These are phyloP conservation scores for Colletotrichum kahawae DNA, from an alignment of 2,329 filamentous ascomycete genomes.

Conservation along the genomic window DNA sequence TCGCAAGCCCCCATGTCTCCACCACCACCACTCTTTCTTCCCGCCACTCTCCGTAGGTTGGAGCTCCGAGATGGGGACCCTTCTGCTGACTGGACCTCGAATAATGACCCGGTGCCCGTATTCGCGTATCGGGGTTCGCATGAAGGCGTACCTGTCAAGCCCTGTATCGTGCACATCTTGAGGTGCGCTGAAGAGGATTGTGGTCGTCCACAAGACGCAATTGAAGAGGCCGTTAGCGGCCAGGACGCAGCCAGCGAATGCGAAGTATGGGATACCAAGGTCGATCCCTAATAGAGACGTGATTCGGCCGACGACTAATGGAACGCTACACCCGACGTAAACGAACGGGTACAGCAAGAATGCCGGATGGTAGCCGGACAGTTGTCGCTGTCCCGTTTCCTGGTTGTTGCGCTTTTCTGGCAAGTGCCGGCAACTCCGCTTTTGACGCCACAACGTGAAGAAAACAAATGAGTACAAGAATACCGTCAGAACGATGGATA, in stretches of 20 bases:
- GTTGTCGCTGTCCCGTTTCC: neutral
- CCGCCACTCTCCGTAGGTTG: neutral
- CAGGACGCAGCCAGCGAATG: slow-evolving; percentile 56
- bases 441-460: slow-evolving; percentile 33
- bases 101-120: slow-evolving; percentile 12
- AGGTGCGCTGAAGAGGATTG: slow-evolving; percentile 33
- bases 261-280: slow-evolving; percentile 54
- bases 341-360: slow-evolving; percentile 68
- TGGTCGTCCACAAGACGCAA: slow-evolving; percentile 37
- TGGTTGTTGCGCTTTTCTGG: neutral
- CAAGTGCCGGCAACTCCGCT: slow-evolving; percentile 7
- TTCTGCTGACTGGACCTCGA: neutral
- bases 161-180: slow-evolving; percentile 30
- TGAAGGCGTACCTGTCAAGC: slow-evolving; percentile 27
- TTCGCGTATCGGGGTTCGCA: slow-evolving; percentile 8
- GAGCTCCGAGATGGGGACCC: neutral
- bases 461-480: slow-evolving; percentile 46
- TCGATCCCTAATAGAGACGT: slow-evolving; percentile 55
- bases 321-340: slow-evolving; percentile 67
- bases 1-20: slow-evolving; percentile 2
- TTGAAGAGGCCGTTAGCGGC: slow-evolving; percentile 51
- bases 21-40: slow-evolving; percentile 17
- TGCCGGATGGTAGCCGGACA: slow-evolving; percentile 27
- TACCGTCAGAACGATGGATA: slow-evolving; percentile 40
- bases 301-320: slow-evolving; percentile 63